phyloP scores from a whole-genome alignment of 2,329 filamentous ascomycete species.

The Fusarium sp. region DNA sequence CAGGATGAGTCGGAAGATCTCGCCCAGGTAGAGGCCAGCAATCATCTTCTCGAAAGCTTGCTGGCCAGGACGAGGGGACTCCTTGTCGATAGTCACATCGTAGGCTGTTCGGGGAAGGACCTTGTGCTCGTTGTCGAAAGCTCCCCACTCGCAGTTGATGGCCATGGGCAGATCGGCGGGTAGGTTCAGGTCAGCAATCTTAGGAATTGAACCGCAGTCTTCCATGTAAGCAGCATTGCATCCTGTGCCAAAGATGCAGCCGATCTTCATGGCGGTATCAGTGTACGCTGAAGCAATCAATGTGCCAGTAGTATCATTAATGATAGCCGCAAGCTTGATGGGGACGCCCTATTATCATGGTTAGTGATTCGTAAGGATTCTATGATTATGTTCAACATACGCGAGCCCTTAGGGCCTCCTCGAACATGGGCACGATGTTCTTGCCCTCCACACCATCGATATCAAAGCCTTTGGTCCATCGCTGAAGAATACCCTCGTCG shows the following conservation, averaged over 20 bases:
- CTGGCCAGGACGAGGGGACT: conserved; percentile 92
- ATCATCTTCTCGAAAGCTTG: conserved; percentile 99
- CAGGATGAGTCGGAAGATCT: conserved; percentile 90
- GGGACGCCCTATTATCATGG: conserved; percentile 75
- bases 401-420: conserved; percentile 76
- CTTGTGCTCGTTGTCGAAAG: conserved; percentile 93
- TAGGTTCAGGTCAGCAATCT: conserved; percentile 91
- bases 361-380: conserved; percentile 16
- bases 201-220: conserved; percentile 88
- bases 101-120: conserved; percentile 88
- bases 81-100: conserved; percentile 88
- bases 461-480: conserved; percentile 98
- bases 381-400: conserved; percentile 43
- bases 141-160: conserved; percentile 98
- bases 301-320: conserved; percentile 98
- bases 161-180: conserved; percentile 87
- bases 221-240: conserved; percentile 99
- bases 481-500: conserved; percentile 90
- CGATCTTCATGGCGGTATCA: conserved; percentile 92
- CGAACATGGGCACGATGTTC: conserved; percentile 90
- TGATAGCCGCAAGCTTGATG: conserved; percentile 91
- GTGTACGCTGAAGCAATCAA: conserved; percentile 97
- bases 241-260: conserved; percentile 97
- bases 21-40: conserved; percentile 91
- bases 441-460: conserved; percentile 91